Evolutionary conservation across 805 yeast genomes (phyloP), one percentile per base, ranked within the genome.

Genomic region (Yarrowia alimentaria): DNA sequence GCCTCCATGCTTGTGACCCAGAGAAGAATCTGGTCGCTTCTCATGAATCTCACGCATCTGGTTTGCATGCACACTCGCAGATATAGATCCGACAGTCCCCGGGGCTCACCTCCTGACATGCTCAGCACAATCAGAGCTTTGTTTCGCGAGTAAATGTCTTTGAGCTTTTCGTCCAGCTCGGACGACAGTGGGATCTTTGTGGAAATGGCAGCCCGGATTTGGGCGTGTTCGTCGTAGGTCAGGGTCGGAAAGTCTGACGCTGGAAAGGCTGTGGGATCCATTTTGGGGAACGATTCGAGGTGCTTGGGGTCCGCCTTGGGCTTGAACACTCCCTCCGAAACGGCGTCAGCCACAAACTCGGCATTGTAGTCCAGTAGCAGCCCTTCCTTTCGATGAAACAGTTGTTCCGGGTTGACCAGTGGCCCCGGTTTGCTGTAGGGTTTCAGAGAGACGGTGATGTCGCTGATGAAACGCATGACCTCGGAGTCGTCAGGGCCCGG

Each of bases 101-200:
- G 32, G 4, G 47, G 47, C n/a, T 40, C 47, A 18, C 47, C 47
- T 19, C 47, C 47, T 26, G 47, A 40, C 47, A 40, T 40, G 33
- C 47, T 40, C 12, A 40, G 25, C 5, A 40, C 47, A 10, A 40
- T 19, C 13, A 40, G 19, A 6, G 26, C 47, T 13, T 19, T 40
- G 33, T 40, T 40, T 40, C 33, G 12, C 14, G 33, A 12, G 47
- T 40, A 40, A 11, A 40, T 40, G 18, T 40, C 47, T 2, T 26
- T 19, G 25, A 40, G 47, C 13, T 40, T 40, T 11, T 26, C 11
- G 11, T 40, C 47, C 22, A 40, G 25, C 24, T 17, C 25, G 10
- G 47, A 14, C 5, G 6, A 4, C 6, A 40, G 47, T 3, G 3
- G 19, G 5, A 18, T 38, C 25, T 26, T 26, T 5, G 47, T 24